Evolutionary conservation across 164 flowering plant genomes (phyloP).

Genomic region (Platanus orientalis): DNA sequence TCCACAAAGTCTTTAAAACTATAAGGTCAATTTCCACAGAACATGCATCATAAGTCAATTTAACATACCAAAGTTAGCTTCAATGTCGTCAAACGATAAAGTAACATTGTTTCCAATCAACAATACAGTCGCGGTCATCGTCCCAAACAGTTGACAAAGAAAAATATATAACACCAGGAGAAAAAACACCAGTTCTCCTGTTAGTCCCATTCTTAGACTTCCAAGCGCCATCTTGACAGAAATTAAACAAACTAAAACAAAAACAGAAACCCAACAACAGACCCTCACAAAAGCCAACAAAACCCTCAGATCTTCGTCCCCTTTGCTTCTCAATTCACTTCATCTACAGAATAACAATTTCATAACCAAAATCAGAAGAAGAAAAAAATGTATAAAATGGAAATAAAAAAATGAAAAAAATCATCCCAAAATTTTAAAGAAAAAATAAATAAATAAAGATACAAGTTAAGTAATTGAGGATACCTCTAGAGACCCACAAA

Average conservation of each 20-base stretch:
- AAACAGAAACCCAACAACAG: not conserved
- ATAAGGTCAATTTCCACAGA: too few species aligned
- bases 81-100: constrained; percentile 63
- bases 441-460: too few species aligned
- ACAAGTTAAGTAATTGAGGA: too few species aligned
- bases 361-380: not conserved
- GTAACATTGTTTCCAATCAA: constrained; percentile 57
- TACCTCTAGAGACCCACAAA: not conserved
- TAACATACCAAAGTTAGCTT: constrained; percentile 80
- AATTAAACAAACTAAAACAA: not conserved
- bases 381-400: too few species aligned
- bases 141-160: constrained; percentile 17
- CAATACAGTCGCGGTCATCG: constrained; percentile 48
- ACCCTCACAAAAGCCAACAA: not conserved
- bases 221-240: constrained; percentile 10
- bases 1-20: not conserved
- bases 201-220: not conserved
- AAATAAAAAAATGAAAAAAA: too few species aligned
- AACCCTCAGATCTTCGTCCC: too few species aligned
- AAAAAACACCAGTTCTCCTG: not conserved
- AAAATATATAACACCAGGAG: constrained; percentile 7
- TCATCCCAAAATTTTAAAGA: too few species aligned
- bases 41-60: too few species aligned
- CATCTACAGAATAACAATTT: too few species aligned
- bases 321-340: not conserved